Base-by-base conservation (phyloP, 805 yeast species). In the Lipomyces japonicus region DNA sequence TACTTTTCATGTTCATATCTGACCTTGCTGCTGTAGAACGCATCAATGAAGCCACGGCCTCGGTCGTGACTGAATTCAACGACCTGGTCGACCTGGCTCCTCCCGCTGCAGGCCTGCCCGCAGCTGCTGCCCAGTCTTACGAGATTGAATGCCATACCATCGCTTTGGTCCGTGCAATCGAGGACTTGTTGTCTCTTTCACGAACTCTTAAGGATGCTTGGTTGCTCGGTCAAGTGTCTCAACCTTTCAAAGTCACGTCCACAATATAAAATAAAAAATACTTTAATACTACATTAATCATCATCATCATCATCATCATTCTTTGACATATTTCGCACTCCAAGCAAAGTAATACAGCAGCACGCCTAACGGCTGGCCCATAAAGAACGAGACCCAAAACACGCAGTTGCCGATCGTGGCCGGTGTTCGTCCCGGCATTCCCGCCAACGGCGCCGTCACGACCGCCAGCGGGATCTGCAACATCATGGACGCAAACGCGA, bases 321-420 rank as follows among this genome's bases (percentile, higher is more conserved):
- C 10, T 28, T 28, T 10, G 14, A 28, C 32, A 10, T 28, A 28
- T 14, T 10, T 28, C 18, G 66, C 56, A 49, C 66, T 70, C 77
- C 78, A 74, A 16, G 75, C 69, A 31, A 72, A 65, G 58, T 69
- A 74, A 55, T 75, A 74, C 40, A 75, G 64, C 40, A 74, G 62
- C 16, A 71, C 68, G 34, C 73, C 75, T 2, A 70, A 61, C 3
- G 78, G 78, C 58, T 72, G 76, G 6, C 78, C 78, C 23, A 74
- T 63, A 51, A 74, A 59, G 42, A 75, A 73, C 42, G 72, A 65
- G 40, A 71, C 57, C 78, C 78, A 74, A 48, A 75, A 72, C 3
- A 75, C 66, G 47, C 75, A 70, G 54, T 74, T 74, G 4, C 78
- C 78, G 21, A 73, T 57, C 2, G 68, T 63, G 4, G 50, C 59